Conservation (phyloP, 1,139 yeast genomes). For the Arxiozyma slooffiae region DNA sequence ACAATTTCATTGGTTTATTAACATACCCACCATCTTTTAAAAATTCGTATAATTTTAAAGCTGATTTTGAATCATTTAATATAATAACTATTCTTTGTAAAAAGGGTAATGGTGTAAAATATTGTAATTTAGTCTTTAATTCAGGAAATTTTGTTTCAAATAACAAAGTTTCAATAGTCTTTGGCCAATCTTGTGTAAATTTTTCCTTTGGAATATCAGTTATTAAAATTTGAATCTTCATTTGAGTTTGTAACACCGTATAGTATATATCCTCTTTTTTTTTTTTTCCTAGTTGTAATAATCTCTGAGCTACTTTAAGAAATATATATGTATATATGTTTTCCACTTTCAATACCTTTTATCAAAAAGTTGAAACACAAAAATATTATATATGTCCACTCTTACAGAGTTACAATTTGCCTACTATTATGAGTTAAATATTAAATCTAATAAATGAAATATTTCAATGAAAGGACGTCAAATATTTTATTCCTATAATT, state of each 20-base stretch:
- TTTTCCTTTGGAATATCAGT: conserved; percentile 24
- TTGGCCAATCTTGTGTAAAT: conserved; percentile 24
- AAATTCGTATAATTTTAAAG: conserved; percentile 17
- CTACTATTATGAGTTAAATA: not conserved
- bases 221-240: conserved; percentile 22
- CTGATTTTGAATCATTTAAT: conserved; percentile 18
- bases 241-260: conserved; percentile 4
- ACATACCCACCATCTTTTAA: conserved; percentile 9
- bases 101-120: conserved; percentile 27
- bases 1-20: conserved; percentile 14
- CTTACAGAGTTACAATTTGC: too few species aligned
- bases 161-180: conserved; percentile 16
- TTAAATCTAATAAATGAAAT: not conserved
- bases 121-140: conserved; percentile 16
- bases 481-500: not conserved
- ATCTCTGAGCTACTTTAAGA: not conserved
- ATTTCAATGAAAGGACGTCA: too few species aligned
- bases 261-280: not conserved
- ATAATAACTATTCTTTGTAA: conserved; percentile 26
- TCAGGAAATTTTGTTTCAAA: conserved; percentile 20
- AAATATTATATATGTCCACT: too few species aligned
- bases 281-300: not conserved
- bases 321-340: too few species aligned
- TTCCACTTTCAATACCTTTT: too few species aligned
- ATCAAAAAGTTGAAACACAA: too few species aligned